Percentiles rank a stretch among this genome's conserved stretches.
Conservation (phyloP, 495 filamentous ascomycete genomes). For the Baudoinia panamericana region DNA sequence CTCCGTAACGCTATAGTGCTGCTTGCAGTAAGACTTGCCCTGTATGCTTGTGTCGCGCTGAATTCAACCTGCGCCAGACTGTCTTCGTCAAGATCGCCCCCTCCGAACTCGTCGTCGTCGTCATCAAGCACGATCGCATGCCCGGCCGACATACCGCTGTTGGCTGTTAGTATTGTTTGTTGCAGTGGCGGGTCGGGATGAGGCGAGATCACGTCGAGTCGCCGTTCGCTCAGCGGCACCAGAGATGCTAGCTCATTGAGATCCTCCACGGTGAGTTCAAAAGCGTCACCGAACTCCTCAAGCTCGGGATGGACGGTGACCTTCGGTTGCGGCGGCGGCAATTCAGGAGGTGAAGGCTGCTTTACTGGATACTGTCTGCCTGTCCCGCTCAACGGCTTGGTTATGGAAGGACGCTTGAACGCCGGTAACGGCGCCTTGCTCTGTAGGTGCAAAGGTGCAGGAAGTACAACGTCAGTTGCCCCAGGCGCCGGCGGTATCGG, state of each 20-base stretch:
- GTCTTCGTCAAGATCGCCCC: constrained; percentile 51
- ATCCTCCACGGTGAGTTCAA: constrained; percentile 22
- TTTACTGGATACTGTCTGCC: constrained; percentile 7
- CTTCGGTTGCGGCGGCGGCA: constrained; percentile 10
- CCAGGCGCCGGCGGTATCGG: too few species aligned
- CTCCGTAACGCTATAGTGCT: constrained; percentile 8
- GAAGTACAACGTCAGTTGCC: neutral
- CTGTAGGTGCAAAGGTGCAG: constrained; percentile 12
- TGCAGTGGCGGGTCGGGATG: constrained; percentile 9
- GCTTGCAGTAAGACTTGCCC: constrained; percentile 18
- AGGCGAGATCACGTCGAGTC: constrained; percentile 31
- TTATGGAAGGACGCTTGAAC: constrained; percentile 13
- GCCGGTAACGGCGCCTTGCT: constrained; percentile 16
- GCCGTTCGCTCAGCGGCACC: constrained; percentile 33
- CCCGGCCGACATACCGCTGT: neutral
- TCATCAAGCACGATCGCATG: constrained; percentile 11
- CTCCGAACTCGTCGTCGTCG: constrained; percentile 31
- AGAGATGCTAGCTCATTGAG: constrained; percentile 20
- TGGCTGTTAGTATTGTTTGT: too few species aligned
- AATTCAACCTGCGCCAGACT: constrained; percentile 37
- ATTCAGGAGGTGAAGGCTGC: constrained; percentile 4
- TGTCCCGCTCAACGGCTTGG: neutral
- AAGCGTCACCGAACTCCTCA: constrained; percentile 45
- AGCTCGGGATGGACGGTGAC: constrained; percentile 21
- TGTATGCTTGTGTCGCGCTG: constrained; percentile 38